Evolutionary conservation across 192 early-diverging fungal genomes (phyloP).

Genomic region (Chytriomyces confervae): DNA sequence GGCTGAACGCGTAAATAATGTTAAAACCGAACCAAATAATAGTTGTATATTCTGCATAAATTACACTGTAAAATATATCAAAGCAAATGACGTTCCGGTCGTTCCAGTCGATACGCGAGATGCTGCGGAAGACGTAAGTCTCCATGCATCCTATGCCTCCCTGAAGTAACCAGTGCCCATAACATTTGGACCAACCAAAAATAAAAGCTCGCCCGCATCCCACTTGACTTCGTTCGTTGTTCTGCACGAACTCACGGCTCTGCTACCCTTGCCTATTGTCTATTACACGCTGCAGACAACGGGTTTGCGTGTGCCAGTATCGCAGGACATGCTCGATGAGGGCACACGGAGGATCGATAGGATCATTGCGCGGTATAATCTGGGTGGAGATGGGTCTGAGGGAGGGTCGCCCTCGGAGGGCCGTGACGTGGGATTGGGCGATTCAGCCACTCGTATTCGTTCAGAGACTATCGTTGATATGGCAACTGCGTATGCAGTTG

Average conservation of each 20-base stretch:
- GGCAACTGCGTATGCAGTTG: slow-evolving; percentile 80
- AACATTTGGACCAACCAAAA: too few species aligned
- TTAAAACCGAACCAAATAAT: too few species aligned
- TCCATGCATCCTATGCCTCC: neutral
- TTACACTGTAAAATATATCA: too few species aligned
- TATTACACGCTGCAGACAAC: slow-evolving; percentile 69
- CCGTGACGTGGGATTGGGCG: neutral
- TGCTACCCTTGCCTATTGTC: slow-evolving; percentile 76
- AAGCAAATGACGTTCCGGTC: neutral
- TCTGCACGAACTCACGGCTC: slow-evolving; percentile 88
- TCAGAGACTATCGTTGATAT: slow-evolving; percentile 63
- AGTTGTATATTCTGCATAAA: too few species aligned
- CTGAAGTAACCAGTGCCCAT: slow-evolving; percentile 26
- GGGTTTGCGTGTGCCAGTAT: slow-evolving; percentile 68
- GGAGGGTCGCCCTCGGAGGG: neutral
- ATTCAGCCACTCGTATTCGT: slow-evolving; percentile 40
- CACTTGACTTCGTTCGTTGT: slow-evolving; percentile 71
- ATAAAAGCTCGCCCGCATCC: slow-evolving; percentile 43
- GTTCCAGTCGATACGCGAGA: neutral
- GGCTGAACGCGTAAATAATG: too few species aligned
- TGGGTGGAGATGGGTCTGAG: slow-evolving; percentile 54
- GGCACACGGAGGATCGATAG: slow-evolving; percentile 50
- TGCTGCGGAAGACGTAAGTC: neutral
- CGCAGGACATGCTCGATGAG: slow-evolving; percentile 64
- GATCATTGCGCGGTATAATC: slow-evolving; percentile 56